Percentiles rank a stretch among this genome's conserved stretches.
Conservation (phyloP, 208 protist genomes). For the Angomonas ambiguus region DNA sequence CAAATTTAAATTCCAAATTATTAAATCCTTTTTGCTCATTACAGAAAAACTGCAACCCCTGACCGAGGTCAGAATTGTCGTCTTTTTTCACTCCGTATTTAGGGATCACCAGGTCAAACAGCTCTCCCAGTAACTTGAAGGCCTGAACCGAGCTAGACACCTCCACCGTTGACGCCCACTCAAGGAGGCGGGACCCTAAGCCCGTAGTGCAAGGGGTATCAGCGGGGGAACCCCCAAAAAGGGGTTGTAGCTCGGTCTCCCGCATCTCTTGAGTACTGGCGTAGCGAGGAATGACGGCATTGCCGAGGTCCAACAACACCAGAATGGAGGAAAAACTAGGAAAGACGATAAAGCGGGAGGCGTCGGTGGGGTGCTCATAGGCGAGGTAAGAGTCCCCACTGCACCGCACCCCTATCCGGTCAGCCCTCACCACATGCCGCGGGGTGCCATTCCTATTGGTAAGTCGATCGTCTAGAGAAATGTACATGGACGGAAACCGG, state of each 20-base stretch:
- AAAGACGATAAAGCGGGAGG: constrained; percentile 50
- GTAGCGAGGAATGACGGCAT: constrained; percentile 59
- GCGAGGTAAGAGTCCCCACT: constrained; percentile 37
- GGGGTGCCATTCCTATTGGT: constrained; percentile 3
- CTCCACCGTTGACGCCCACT: constrained; percentile 48
- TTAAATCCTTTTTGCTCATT: constrained; percentile 2
- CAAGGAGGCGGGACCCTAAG: constrained; percentile 27
- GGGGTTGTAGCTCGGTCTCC: constrained; percentile 31
- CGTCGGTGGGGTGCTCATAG: constrained; percentile 47
- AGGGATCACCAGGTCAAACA: constrained; percentile 46
- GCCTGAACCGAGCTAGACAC: constrained; percentile 37
- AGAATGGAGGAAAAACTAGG: constrained; percentile 45
- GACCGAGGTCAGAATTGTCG: constrained; percentile 14
- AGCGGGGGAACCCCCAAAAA: constrained; percentile 42
- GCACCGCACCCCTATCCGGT: constrained; percentile 37
- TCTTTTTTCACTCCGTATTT: constrained; percentile 22
- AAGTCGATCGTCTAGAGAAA: constrained; percentile 9
- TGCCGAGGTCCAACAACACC: constrained; percentile 46
- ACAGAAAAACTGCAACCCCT: constrained; percentile 16
- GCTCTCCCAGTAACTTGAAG: constrained; percentile 26
- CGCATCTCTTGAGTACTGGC: constrained; percentile 26
- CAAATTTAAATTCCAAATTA: constrained; percentile 1
- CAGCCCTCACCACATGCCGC: constrained; percentile 41
- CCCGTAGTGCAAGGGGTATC: constrained; percentile 40
- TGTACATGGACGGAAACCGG: constrained; percentile 42